Base-by-base conservation (phyloP, 2,329 filamentous ascomycete genomes). In the Colletotrichum echinochloae region DNA sequence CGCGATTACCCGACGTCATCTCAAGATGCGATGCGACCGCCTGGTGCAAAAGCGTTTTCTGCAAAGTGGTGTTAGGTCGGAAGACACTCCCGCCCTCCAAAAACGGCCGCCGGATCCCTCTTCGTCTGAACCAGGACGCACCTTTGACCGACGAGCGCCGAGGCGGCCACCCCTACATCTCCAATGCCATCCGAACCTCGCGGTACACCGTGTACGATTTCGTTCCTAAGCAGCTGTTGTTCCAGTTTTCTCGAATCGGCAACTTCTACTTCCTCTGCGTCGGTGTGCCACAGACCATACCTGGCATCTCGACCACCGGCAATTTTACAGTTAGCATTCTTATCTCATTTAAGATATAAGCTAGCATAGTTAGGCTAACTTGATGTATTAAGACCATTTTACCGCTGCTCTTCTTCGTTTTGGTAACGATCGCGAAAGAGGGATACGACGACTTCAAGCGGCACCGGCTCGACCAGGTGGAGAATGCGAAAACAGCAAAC, bases 231-330 rank as follows among this genome's bases (percentile, higher is more conserved):
- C 94, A 97, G 78, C 79, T 97, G 20, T 87, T 95, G 70, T 94
- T 94, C 65, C 94, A 97, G 77, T 96, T 96, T 77, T 93, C 93
- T 9, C 92, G 95, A 72, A 82, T 97, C 57, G 92, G 92, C 74
- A 97, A 97, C 80, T 96, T 97, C 76, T 89, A 97, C 80, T 97
- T 97, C 79, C 86, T 97, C 66, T 91, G 93, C 74, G 90, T 97
- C 73, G 93, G 93, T 52, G 90, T 97, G 71, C 86, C 95, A 60
- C 94, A 97, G 80, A 94, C 93, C 82, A 77, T 94, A 76, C 92
- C 92, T 16, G 91, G 90, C 26, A 83, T 94, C 57, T 93, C 91
- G 78, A 94, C 92, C 2, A 94, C 92, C 7, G 92, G 92, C 78
- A 90, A 80, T 48, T 94, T 89, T 75, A 94, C 92, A 5, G n/a